Evolutionary conservation across 2,329 filamentous ascomycete genomes (phyloP).

Genomic region (Neopestalotiopsis clavispora): DNA sequence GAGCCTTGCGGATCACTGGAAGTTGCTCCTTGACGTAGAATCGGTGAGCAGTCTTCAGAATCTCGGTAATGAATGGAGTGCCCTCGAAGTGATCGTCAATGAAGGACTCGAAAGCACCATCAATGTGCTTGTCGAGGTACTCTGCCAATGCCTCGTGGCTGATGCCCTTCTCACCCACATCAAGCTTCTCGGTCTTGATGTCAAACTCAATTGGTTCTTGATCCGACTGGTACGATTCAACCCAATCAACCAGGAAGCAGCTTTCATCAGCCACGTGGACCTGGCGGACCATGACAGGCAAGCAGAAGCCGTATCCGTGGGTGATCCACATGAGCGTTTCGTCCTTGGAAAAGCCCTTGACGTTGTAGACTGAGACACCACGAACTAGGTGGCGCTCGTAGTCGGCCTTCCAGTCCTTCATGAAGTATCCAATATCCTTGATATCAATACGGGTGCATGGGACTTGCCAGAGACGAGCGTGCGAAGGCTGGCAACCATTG

Average conservation of each 20-base stretch:
- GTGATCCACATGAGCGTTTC: slow-evolving; percentile 86
- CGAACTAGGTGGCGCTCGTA: slow-evolving; percentile 89
- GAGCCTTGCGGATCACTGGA: slow-evolving; percentile 89
- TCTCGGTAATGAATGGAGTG: slow-evolving; percentile 92
- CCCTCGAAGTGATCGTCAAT: slow-evolving; percentile 97
- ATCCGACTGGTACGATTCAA: slow-evolving; percentile 73
- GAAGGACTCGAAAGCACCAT: slow-evolving; percentile 88
- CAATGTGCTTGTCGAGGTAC: slow-evolving; percentile 94
- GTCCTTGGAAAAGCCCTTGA: slow-evolving; percentile 79
- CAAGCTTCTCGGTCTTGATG: slow-evolving; percentile 84
- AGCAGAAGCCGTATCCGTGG: slow-evolving; percentile 91
- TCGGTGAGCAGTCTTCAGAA: slow-evolving; percentile 93
- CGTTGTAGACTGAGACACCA: slow-evolving; percentile 90
- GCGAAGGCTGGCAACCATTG: slow-evolving; percentile 91
- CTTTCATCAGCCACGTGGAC: slow-evolving; percentile 91
- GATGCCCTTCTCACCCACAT: slow-evolving; percentile 87
- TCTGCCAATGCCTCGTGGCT: slow-evolving; percentile 81
- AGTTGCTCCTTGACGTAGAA: slow-evolving; percentile 89
- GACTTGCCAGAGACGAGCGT: slow-evolving; percentile 95
- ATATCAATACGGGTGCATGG: slow-evolving; percentile 98
- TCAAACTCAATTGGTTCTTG: slow-evolving; percentile 82
- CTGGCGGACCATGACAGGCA: slow-evolving; percentile 92
- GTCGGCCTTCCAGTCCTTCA: slow-evolving; percentile 99
- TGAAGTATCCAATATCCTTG: slow-evolving; percentile 97
- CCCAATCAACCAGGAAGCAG: slow-evolving; percentile 93